phyloP scores from a whole-genome alignment of 805 yeast genomes.

The Schizosaccharomyces lindneri region DNA sequence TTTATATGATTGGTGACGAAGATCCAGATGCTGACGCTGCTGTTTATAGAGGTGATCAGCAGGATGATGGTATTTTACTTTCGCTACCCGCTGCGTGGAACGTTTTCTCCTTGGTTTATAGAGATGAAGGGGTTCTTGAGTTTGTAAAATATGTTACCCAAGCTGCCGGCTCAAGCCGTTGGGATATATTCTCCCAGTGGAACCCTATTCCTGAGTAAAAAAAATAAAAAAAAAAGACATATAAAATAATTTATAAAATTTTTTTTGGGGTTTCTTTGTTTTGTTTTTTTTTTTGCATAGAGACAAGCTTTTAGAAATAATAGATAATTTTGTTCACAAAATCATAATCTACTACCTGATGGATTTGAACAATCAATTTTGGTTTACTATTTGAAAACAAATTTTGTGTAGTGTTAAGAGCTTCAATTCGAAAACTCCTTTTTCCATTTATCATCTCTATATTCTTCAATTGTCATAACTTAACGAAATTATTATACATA shows the following conservation, averaged over 20 bases:
- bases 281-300: too few relatives aligned
- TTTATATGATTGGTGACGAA: slow-evolving; percentile 38
- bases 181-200: slow-evolving; percentile 44
- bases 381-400: too few relatives aligned
- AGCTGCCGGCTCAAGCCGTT: slow-evolving; percentile 70
- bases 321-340: too few relatives aligned
- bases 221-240: not conserved
- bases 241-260: not conserved
- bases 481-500: too few relatives aligned
- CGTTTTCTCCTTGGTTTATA: slow-evolving; percentile 42
- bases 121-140: slow-evolving; percentile 71
- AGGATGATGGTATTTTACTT: slow-evolving; percentile 40
- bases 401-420: too few relatives aligned
- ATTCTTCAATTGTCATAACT: too few relatives aligned
- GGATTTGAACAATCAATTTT: too few relatives aligned
- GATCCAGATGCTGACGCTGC: slow-evolving; percentile 54
- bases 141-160: slow-evolving; percentile 79
- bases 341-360: too few relatives aligned
- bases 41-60: slow-evolving; percentile 26
- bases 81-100: slow-evolving; percentile 74
- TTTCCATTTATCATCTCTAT: too few relatives aligned
- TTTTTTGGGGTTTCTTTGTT: not conserved
- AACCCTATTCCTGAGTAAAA: not conserved
- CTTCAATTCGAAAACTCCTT: too few relatives aligned
- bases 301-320: too few relatives aligned